Percentiles rank a stretch among this genome's conserved stretches.
These are phyloP conservation scores for Pythium rishiriense DNA, from an alignment of 352 stramenopile genomes.

Conservation along the genomic window DNA sequence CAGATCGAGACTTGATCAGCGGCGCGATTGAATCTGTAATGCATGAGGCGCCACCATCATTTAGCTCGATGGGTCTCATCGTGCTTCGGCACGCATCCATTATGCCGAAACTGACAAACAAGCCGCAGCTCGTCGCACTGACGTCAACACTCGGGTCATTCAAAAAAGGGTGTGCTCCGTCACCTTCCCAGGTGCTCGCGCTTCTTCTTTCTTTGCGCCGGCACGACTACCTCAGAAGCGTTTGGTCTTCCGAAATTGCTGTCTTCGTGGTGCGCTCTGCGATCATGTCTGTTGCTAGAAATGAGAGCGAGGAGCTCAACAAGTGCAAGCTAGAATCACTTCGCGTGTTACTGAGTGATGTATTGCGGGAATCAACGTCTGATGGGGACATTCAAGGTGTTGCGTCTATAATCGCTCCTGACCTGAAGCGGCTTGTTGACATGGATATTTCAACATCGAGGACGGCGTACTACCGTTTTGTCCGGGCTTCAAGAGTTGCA, in stretches of 20 bases:
- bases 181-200: slow-evolving; percentile 4
- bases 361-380: slow-evolving; percentile 3
- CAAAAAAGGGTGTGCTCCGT: background rate
- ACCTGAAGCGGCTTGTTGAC: slow-evolving; percentile 10
- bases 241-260: slow-evolving; percentile 3
- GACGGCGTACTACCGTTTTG: slow-evolving; percentile 6
- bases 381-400: background rate
- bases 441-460: background rate
- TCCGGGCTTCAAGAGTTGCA: slow-evolving; percentile 16
- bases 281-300: background rate
- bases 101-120: background rate
- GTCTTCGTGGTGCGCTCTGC: slow-evolving; percentile 10
- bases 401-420: background rate
- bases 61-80: slow-evolving; percentile 2
- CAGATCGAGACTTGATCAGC: background rate
- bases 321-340: slow-evolving; percentile 1
- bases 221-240: background rate
- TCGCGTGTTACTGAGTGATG: slow-evolving; percentile 3
- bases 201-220: slow-evolving; percentile 15
- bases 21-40: background rate
- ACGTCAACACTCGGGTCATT: background rate
- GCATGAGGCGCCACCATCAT: background rate
- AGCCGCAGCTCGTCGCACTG: background rate
- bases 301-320: background rate
- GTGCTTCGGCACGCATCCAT: slow-evolving; percentile 11